phyloP scores from a whole-genome alignment of 441 rosid species.

The Caryocar brasiliense region DNA sequence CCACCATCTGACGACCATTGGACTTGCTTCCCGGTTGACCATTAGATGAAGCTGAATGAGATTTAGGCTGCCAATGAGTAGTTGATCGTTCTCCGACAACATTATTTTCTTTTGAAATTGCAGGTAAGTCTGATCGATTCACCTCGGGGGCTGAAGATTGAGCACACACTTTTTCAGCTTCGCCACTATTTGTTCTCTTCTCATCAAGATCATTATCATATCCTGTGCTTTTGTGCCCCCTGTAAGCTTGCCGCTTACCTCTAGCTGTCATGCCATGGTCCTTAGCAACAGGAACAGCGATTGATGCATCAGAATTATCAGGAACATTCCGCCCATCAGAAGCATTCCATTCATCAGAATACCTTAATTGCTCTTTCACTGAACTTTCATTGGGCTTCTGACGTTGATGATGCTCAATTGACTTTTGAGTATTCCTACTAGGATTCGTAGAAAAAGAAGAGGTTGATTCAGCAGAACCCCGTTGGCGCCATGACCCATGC shows the following conservation, averaged over 20 bases:
- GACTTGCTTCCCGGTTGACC: constrained; percentile 34
- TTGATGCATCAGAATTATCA: constrained; percentile 28
- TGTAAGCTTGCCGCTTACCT: constrained; percentile 51
- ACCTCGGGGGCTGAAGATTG: constrained; percentile 35
- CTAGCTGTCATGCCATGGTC: constrained; percentile 44
- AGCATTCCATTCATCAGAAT: constrained; percentile 37
- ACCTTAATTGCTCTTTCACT: constrained; percentile 38
- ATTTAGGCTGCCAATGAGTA: constrained; percentile 77
- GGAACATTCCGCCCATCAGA: constrained; percentile 54
- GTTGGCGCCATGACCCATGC: constrained; percentile 71
- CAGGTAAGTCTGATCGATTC: constrained; percentile 30
- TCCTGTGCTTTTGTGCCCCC: constrained; percentile 43
- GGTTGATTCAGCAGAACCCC: constrained; percentile 35
- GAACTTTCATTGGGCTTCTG: constrained; percentile 28
- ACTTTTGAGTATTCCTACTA: constrained; percentile 27
- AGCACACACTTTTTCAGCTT: constrained; percentile 25
- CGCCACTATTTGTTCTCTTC: constrained; percentile 39
- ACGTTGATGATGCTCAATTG: constrained; percentile 30
- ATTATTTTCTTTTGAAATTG: constrained; percentile 46
- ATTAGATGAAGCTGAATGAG: constrained; percentile 28
- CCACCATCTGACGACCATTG: constrained; percentile 28
- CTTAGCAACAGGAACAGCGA: constrained; percentile 26
- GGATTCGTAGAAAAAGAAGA: constrained; percentile 27
- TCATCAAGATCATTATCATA: constrained; percentile 39
- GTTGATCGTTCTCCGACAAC: constrained; percentile 41